A percentile compares a stretch with the other conserved stretches of the same genome.
phyloP scores from a whole-genome alignment of 2,329 filamentous ascomycete species.

The Botryotinia calthae region DNA sequence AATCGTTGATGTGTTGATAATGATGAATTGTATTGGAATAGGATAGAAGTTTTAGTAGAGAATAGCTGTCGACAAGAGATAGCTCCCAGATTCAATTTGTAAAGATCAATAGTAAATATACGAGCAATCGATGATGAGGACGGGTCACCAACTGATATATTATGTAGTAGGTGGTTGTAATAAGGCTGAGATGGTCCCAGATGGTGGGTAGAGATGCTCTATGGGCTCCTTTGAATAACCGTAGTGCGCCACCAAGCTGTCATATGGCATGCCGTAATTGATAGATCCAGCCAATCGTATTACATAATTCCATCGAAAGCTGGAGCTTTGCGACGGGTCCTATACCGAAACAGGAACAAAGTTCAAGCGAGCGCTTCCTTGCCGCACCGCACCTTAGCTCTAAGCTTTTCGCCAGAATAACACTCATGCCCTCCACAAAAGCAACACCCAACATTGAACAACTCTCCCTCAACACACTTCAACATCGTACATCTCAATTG shows the following conservation, averaged over 20 bases:
- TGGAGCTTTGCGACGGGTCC: background rate
- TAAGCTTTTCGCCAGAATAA: conserved; percentile 20
- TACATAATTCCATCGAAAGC: background rate
- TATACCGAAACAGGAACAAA: background rate
- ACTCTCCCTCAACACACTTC: background rate
- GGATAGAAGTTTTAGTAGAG: background rate
- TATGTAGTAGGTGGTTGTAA: background rate
- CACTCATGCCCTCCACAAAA: conserved; percentile 16
- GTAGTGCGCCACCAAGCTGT: background rate
- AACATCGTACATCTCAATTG: conserved; percentile 17
- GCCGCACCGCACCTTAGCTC: conserved; percentile 8
- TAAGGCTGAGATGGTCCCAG: background rate
- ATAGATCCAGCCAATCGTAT: background rate
- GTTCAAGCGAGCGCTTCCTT: conserved; percentile 19
- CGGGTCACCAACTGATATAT: background rate
- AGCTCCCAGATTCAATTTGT: background rate
- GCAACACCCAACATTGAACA: background rate
- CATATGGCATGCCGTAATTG: background rate
- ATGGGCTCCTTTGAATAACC: background rate
- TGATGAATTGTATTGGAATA: background rate
- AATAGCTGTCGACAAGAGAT: background rate
- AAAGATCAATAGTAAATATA: background rate
- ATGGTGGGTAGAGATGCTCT: background rate
- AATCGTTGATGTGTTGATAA: background rate
- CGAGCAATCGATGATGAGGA: background rate